Conservation (phyloP, 2,329 filamentous ascomycete genomes). For the Trichoderma citrinoviride region DNA sequence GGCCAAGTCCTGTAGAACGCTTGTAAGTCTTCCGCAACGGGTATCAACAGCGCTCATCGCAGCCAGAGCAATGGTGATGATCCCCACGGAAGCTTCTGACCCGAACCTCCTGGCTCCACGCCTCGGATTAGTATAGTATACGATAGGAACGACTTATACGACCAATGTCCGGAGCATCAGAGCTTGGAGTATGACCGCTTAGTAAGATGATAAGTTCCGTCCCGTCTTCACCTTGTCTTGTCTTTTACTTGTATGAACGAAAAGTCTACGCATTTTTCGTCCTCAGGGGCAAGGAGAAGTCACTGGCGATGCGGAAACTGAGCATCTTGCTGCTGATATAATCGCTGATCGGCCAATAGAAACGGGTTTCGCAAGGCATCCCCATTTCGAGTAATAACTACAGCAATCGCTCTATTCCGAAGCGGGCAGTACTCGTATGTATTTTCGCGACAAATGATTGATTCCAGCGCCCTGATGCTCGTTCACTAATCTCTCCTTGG, state of each 20-base stretch:
- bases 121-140: background rate
- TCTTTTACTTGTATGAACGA: background rate
- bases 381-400: slow-evolving; percentile 1
- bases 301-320: too few species aligned
- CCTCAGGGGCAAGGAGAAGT: background rate
- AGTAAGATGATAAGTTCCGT: background rate
- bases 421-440: background rate
- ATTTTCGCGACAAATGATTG: background rate
- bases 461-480: background rate
- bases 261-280: background rate
- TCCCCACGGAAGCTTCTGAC: background rate
- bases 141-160: background rate
- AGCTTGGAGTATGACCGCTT: too few species aligned
- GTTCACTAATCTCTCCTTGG: slow-evolving; percentile 3
- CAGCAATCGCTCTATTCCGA: background rate
- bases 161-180: background rate
- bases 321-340: background rate
- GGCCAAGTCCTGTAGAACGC: background rate
- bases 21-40: background rate
- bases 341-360: background rate
- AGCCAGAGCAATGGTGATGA: background rate
- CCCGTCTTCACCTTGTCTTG: background rate
- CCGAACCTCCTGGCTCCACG: background rate
- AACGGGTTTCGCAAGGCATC: slow-evolving; percentile 2
- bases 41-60: slow-evolving; percentile 5